Percentiles rank a stretch among this genome's conserved stretches.
phyloP scores from a whole-genome alignment of 768 basidiomycete genomes.

The Collybia sp. region DNA sequence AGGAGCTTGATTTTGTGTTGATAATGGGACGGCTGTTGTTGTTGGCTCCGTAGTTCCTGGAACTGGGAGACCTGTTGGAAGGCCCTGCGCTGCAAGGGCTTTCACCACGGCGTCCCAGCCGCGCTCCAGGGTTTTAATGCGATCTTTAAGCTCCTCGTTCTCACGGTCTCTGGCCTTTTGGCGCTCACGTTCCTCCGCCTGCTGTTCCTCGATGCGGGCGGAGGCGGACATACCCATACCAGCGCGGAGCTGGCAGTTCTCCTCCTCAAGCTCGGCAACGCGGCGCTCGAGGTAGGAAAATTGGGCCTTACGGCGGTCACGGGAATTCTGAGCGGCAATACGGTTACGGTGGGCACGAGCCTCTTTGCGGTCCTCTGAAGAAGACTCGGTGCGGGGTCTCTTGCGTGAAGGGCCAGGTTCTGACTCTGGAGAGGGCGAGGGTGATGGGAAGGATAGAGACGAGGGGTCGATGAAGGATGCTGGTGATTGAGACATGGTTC shows the following conservation, averaged over 20 bases:
- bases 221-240: slow-evolving; percentile 30
- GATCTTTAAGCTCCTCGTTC: slow-evolving; percentile 71
- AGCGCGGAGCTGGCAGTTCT: slow-evolving; percentile 72
- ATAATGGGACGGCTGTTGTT: slow-evolving; percentile 14
- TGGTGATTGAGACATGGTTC: not conserved
- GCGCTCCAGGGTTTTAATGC: slow-evolving; percentile 73
- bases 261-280: slow-evolving; percentile 74
- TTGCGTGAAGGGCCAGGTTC: slow-evolving; percentile 61
- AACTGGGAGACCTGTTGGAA: slow-evolving; percentile 40
- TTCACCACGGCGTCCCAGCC: slow-evolving; percentile 82
- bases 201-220: slow-evolving; percentile 23
- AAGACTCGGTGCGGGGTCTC: slow-evolving; percentile 58
- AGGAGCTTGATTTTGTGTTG: slow-evolving; percentile 7
- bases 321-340: slow-evolving; percentile 90
- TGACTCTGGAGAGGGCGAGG: slow-evolving; percentile 14
- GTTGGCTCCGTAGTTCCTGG: slow-evolving; percentile 17
- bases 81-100: slow-evolving; percentile 65
- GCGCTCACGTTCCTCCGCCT: slow-evolving; percentile 40
- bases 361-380: slow-evolving; percentile 78
- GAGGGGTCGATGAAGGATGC: slow-evolving; percentile 24
- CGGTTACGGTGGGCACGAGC: slow-evolving; percentile 89
- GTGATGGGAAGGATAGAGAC: slow-evolving; percentile 20
- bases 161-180: slow-evolving; percentile 46
- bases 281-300: slow-evolving; percentile 62
- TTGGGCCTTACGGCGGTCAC: slow-evolving; percentile 87